Evolutionary conservation across 2,329 filamentous ascomycete genomes (phyloP), one percentile per base, ranked within the genome.

Genomic region (Alternaria metachromatica): DNA sequence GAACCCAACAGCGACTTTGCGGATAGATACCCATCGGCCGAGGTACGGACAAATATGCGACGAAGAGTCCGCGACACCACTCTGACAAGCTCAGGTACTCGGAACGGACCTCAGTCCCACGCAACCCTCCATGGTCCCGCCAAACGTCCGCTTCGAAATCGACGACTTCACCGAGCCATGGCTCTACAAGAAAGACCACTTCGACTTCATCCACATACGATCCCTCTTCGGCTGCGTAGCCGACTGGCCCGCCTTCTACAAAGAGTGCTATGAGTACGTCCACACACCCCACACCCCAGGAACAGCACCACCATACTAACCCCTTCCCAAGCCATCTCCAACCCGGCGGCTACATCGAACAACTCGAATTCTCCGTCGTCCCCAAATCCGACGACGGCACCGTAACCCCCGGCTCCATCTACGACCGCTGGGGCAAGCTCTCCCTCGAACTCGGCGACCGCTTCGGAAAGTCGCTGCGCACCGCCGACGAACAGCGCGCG

Each of bases 71-170:
- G 45, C 7, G 30, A 41, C 23, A 26, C 30, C 26, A 15, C 3
- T 61, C 69, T 58, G 70, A 80, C n/a, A 67, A 9, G 0, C 25
- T 6, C n/a, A 72, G 69, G 68, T 72, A 12, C 54, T 80, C 15
- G 81, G 80, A 9, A 79, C 74, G 6, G 80, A 82, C 56, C 70
- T 82, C 6, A 76, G 72, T 55, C 78, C 80, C n/a, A 82, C 80
- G 8, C 81, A 81, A 55, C 79, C 80, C 2, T 69, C 57, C 6
- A 73, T 76, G 62, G 68, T 77, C 13, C 76, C 77, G 4, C 76
- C 76, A 6, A 79, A 78, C 49, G 68, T 72, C 10, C 65, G 59
- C 20, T 78, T 78, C 64, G 73, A 78, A 49, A 68, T 78, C 43
- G 76, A 79, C 59, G 75, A 79, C 55, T 71, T 71, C 62, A 72